phyloP scores from a whole-genome alignment of 192 early-diverging fungal genomes.

The Coemansia sp. region DNA sequence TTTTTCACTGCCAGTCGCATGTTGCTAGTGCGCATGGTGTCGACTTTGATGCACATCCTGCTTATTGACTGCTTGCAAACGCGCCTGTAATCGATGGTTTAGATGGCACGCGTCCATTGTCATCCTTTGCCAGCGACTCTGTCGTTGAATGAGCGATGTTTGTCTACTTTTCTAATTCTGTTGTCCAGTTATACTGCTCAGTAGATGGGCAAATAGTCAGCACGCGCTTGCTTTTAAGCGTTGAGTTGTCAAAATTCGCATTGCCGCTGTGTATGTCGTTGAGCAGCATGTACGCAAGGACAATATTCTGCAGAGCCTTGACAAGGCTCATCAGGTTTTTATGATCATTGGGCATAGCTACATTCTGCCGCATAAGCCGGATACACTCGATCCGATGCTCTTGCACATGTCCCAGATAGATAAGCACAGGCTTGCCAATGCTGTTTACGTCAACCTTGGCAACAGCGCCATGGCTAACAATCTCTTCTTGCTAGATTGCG shows the following conservation, averaged over 20 bases:
- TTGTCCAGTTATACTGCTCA: constrained; percentile 69
- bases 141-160: constrained; percentile 17
- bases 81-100: constrained; percentile 1
- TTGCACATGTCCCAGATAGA: constrained; percentile 73
- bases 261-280: constrained; percentile 57
- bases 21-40: no score
- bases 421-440: constrained; percentile 30
- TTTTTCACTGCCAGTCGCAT: no score
- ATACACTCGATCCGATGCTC: constrained; percentile 81
- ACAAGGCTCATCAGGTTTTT: constrained; percentile 85
- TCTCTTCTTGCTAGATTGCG: no score
- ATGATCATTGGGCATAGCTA: constrained; percentile 71
- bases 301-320: constrained; percentile 76
- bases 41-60: no score
- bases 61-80: no score
- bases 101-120: constrained; percentile 17
- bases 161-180: constrained; percentile 71
- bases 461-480: not conserved
- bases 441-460: not conserved
- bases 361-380: constrained; percentile 76
- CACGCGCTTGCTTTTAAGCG: constrained; percentile 55
- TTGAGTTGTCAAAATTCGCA: constrained; percentile 53
- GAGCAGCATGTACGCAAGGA: constrained; percentile 67
- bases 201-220: constrained; percentile 73
- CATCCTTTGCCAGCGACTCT: not conserved